phyloP scores from a whole-genome alignment of 2,329 filamentous ascomycete genomes.

The Alternaria ethzedia region DNA sequence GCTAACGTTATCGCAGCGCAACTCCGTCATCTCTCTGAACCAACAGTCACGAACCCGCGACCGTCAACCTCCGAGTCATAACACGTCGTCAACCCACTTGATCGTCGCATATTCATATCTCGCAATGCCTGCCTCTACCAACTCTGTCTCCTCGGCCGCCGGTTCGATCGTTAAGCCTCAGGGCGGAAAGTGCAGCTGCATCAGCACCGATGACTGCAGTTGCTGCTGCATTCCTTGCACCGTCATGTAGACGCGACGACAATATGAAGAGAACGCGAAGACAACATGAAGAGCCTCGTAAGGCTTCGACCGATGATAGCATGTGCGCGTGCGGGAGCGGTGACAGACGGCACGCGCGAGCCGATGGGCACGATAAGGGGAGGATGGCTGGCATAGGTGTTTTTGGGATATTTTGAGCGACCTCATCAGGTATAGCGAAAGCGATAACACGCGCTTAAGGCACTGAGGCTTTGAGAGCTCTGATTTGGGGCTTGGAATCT shows the following conservation, averaged over 20 bases:
- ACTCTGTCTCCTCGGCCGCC: slow-evolving; percentile 39
- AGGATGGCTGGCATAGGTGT: too few species aligned
- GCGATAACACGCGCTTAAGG: too few species aligned
- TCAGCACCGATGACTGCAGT: slow-evolving; percentile 40
- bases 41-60: background rate
- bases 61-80: background rate
- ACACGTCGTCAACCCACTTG: background rate
- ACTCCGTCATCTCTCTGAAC: background rate
- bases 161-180: slow-evolving; percentile 46
- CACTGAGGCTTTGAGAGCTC: too few species aligned
- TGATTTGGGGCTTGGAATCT: too few species aligned
- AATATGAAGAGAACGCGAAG: background rate
- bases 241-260: slow-evolving; percentile 40
- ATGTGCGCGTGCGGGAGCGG: too few species aligned
- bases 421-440: too few species aligned
- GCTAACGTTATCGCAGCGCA: slow-evolving; percentile 5
- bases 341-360: background rate
- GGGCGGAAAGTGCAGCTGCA: slow-evolving; percentile 38
- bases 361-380: background rate
- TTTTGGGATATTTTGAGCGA: background rate
- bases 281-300: background rate
- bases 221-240: slow-evolving; percentile 48
- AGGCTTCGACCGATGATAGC: background rate
- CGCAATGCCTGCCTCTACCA: slow-evolving; percentile 43
- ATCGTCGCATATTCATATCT: background rate